Base-by-base conservation (phyloP, 768 basidiomycete genomes). In the Pisolithus albus region DNA sequence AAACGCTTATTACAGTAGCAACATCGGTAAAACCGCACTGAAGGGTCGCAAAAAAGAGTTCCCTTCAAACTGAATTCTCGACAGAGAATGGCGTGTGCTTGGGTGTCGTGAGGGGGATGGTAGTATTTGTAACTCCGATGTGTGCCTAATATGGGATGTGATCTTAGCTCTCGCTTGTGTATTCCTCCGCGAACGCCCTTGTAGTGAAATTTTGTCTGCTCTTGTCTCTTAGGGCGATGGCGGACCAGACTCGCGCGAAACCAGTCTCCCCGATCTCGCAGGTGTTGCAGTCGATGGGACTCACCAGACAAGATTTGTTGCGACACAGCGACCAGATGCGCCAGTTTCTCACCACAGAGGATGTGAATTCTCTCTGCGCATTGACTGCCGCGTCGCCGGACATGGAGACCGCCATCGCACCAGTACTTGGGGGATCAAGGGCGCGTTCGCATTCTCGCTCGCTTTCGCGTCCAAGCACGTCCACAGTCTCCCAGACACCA, bases 321-420 rank as follows among this genome's bases (percentile, higher is more conserved):
- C 75, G 79, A 63, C 84, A 80, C 62, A 87, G 83, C 60, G 77
- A 84, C 70, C 79, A 88, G 65, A 89, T 90, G 87, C 83, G 86
- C 48, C 81, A 81, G 59, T 88, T 87, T 72, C 75, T 88, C 58
- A 83, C 79, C 32, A 68, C 80, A 28, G 76, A 82, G 61, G 71
- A 72, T 60, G 62, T 70, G 48, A 64, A 65, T 51, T 65, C 76
- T 67, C 67, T 75, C 66, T 75, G 76, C 69, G 73, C 61, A 55
- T 71, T 58, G 69, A 69, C 59, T 60, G 52, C 46, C 52, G 68
- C 60, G 61, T 63, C 54, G 63, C 53, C 70, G 63, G 59, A 68
- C 56, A 56, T 61, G 63, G 49, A 74, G 70, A 58, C 70, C 47
- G 57, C 63, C 49, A 69, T 67, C 41, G 61, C 68, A 6, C 71